Evolutionary conservation across 2,329 filamentous ascomycete genomes (phyloP), one percentile per base, ranked within the genome.

Genomic region (Pyrenophora seminiperda): DNA sequence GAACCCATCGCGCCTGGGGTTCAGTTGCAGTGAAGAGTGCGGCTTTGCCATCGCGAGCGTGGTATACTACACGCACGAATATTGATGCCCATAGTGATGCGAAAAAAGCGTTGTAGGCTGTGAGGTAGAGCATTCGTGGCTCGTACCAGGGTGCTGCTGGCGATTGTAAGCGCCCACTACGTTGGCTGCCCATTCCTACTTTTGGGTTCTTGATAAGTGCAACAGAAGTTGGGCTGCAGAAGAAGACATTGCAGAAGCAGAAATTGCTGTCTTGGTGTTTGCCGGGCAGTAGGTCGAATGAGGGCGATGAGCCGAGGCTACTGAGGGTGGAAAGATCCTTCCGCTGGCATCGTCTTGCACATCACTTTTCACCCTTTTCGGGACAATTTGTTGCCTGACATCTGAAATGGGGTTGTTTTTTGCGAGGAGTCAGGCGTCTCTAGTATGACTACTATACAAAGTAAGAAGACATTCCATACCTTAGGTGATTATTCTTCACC

Each of bases 61-160:
- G 24, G 2, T 14, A 29, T 9, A 54, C 1, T 7, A 59, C 47
- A 17, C 11, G 47, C 13, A 49, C 11, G 17, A 60, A 54, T 2
- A 61, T 27, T 3, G 50, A 54, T 2, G 36, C 32, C 63, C 63
- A 67, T 7, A 67, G 49, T 1, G 49, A 27, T 6, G 58, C 52
- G 33, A 64, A 64, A 9, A 65, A 14, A 14, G 54, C 7, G 41
- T 67, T 67, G 49, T 61, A 65, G 6, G 40, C 22, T 1, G 63
- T 67, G 4, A 67, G 50, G 47, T 67, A 67, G 1, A 53, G 20
- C 2, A 41, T 54, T 15, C 51, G 54, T 14, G 48, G 37, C 20
- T 47, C 24, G 13, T 27, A 30, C 44, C 18, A 33, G 14, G 24
- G n/a, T 27, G 29, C 15, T 39, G 34, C 7, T 3, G 34, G 18